Evolutionary conservation across 805 yeast genomes (phyloP).

Genomic region (Monosporozyma yasuniensis): DNA sequence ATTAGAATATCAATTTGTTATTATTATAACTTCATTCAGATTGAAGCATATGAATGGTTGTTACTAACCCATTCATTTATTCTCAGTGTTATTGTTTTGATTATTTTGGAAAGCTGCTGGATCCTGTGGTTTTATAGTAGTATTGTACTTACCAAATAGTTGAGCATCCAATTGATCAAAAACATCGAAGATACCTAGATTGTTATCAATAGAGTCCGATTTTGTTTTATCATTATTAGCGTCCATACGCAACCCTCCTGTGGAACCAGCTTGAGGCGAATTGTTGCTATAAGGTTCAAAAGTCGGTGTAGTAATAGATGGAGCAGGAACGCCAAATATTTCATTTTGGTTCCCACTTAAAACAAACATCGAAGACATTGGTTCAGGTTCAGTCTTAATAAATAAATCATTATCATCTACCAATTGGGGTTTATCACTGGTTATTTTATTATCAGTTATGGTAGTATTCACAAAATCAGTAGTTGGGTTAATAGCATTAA

Average conservation of each 20-base stretch:
- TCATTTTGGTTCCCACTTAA: slow-evolving; percentile 4
- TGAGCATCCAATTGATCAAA: slow-evolving; percentile 81
- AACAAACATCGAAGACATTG: slow-evolving; percentile 3
- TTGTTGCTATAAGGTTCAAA: not conserved
- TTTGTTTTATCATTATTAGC: not conserved
- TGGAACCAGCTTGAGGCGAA: not conserved
- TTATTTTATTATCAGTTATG: not conserved
- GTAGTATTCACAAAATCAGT: not conserved
- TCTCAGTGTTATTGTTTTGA: not conserved
- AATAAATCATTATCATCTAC: slow-evolving; percentile 1
- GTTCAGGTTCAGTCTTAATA: slow-evolving; percentile 1
- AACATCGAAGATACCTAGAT: slow-evolving; percentile 56
- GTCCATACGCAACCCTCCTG: not conserved
- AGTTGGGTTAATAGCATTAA: not conserved
- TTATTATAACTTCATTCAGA: not conserved
- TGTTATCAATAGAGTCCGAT: not conserved
- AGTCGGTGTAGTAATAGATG: not conserved
- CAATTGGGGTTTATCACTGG: not conserved
- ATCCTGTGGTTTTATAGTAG: not conserved
- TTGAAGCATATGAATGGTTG: not conserved
- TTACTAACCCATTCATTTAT: not conserved
- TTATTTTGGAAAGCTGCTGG: not conserved
- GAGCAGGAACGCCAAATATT: not conserved
- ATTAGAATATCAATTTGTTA: not conserved
- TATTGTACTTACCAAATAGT: slow-evolving; percentile 60